A percentile compares a stretch with the other conserved stretches of the same genome.
These are phyloP conservation scores for Tricholoma furcatifolium DNA, from an alignment of 768 basidiomycete genomes.

Conservation along the genomic window DNA sequence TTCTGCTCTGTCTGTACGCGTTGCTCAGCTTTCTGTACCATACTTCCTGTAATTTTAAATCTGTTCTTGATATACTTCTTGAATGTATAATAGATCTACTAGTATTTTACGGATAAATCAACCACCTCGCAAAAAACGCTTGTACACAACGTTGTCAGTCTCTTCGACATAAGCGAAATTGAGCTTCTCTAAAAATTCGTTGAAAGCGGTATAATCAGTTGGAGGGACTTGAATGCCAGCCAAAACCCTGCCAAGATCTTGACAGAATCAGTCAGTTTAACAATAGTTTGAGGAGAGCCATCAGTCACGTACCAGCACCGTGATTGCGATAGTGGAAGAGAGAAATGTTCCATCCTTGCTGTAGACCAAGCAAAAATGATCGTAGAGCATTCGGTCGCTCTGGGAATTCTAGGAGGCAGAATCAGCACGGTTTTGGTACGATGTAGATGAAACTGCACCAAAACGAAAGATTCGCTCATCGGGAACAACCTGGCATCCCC, in stretches of 20 bases:
- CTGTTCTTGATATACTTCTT: neutral
- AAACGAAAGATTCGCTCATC: slow-evolving; percentile 92
- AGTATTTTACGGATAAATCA: neutral
- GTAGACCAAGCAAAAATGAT: slow-evolving; percentile 83
- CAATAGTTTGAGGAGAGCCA: neutral
- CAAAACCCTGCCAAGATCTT: slow-evolving; percentile 90
- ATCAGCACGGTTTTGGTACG: no score
- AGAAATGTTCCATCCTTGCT: slow-evolving; percentile 89
- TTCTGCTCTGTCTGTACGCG: slow-evolving; percentile 1
- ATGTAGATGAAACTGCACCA: slow-evolving; percentile 60
- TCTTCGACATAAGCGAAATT: slow-evolving; percentile 93
- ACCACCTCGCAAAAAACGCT: slow-evolving; percentile 56
- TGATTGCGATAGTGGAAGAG: slow-evolving; percentile 99
- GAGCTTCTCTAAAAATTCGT: slow-evolving; percentile 70
- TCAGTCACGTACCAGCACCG: slow-evolving; percentile 74
- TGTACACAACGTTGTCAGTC: slow-evolving; percentile 85
- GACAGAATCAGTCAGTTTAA: slow-evolving; percentile 6
- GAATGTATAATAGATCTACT: neutral
- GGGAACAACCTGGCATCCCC: slow-evolving; percentile 73
- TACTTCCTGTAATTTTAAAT: no score
- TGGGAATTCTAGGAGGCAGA: slow-evolving; percentile 73
- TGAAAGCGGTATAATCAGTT: slow-evolving; percentile 63
- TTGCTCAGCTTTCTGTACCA: no score
- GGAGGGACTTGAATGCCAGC: slow-evolving; percentile 92
- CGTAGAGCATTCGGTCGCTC: slow-evolving; percentile 91